phyloP scores from a whole-genome alignment of 129 eudicot genomes.

The Silybum marianum region DNA sequence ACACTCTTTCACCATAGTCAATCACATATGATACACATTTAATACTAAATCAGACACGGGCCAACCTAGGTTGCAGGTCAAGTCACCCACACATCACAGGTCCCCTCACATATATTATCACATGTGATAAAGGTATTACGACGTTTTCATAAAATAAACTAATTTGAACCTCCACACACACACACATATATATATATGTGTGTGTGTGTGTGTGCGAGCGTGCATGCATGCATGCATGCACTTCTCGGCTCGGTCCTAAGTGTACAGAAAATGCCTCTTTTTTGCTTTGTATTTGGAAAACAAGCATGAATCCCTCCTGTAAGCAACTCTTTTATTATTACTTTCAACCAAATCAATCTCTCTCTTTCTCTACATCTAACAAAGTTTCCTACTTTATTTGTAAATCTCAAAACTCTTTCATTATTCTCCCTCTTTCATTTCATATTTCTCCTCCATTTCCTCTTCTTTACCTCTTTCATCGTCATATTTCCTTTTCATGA shows the following conservation, averaged over 20 bases:
- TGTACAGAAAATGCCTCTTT: neutral
- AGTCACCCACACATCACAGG: too few species aligned
- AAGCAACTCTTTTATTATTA: neutral
- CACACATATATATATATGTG: too few species aligned
- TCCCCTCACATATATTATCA: too few species aligned
- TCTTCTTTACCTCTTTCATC: constrained; percentile 27
- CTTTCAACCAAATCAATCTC: neutral
- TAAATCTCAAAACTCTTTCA: neutral
- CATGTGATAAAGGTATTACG: too few species aligned
- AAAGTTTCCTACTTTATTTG: neutral
- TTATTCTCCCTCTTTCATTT: constrained; percentile 29
- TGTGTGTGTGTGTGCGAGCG: too few species aligned
- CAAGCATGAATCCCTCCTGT: neutral
- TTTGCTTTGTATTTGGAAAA: neutral
- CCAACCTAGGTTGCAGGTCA: too few species aligned
- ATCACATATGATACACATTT: too few species aligned
- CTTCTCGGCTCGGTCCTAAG: neutral
- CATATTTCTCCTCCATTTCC: constrained; percentile 41
- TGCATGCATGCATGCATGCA: too few species aligned
- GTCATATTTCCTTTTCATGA: constrained; percentile 57
- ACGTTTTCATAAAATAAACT: too few species aligned
- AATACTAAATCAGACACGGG: too few species aligned
- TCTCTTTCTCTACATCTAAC: neutral
- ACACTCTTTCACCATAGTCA: too few species aligned
- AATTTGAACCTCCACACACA: too few species aligned